These are phyloP conservation scores for Sporothrix sp. DNA, from an alignment of 2,329 filamentous ascomycete genomes.

Conservation along the genomic window DNA sequence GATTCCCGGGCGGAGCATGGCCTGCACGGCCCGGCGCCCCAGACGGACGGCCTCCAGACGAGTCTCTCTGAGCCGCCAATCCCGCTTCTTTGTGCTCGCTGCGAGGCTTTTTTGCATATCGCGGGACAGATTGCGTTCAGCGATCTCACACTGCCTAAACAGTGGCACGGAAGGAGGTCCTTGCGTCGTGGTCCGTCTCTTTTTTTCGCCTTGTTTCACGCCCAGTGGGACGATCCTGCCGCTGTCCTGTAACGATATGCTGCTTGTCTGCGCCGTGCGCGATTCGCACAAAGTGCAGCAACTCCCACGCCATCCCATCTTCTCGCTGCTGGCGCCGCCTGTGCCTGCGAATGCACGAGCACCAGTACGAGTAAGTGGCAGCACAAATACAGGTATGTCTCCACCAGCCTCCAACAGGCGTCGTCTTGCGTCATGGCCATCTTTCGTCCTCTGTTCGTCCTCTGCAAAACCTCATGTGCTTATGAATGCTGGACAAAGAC, in stretches of 20 bases:
- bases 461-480: too few species aligned
- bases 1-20: background rate
- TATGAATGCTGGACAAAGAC: too few species aligned
- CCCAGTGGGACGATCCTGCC: background rate
- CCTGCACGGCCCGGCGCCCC: background rate
- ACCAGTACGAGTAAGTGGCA: too few species aligned
- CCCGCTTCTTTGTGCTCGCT: background rate
- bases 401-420: background rate
- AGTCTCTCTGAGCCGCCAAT: background rate
- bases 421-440: background rate
- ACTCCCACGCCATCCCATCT: constrained; percentile 1
- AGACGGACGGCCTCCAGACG: too few species aligned
- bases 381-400: background rate
- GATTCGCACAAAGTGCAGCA: background rate
- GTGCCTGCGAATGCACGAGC: too few species aligned
- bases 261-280: too few species aligned
- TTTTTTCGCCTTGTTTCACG: too few species aligned
- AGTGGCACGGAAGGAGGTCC: too few species aligned
- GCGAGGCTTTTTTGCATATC: background rate
- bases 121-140: too few species aligned
- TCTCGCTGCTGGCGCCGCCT: background rate
- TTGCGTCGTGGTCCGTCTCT: too few species aligned
- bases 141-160: too few species aligned
- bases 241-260: too few species aligned
- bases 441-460: background rate